Evolutionary conservation across 2,329 filamentous ascomycete genomes (phyloP).

Genomic region (Phoma sp.): DNA sequence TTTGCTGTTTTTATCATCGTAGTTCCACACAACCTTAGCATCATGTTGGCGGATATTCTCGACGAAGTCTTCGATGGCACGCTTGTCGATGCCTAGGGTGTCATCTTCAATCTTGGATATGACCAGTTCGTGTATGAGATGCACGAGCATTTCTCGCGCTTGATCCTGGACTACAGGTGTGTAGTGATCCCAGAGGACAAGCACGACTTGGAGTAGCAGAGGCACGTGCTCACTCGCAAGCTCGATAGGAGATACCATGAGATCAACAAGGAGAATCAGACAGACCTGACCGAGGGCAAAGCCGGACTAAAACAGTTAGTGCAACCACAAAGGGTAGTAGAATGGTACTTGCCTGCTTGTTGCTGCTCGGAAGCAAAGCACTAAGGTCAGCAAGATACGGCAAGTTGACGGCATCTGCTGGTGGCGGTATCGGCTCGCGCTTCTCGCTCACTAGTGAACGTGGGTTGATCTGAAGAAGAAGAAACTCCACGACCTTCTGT

Average conservation of each 20-base stretch:
- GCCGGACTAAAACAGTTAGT: conserved; percentile 62
- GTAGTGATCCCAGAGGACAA: conserved; percentile 97
- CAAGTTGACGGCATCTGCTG: conserved; percentile 75
- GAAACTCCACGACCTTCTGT: conserved; percentile 91
- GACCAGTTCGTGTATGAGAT: conserved; percentile 94
- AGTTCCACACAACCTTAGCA: conserved; percentile 85
- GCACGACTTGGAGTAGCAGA: conserved; percentile 85
- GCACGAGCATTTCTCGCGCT: conserved; percentile 95
- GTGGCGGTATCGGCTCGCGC: conserved; percentile 59
- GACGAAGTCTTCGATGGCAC: conserved; percentile 84
- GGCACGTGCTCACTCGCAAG: conserved; percentile 81
- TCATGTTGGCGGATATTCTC: conserved; percentile 87
- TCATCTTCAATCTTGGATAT: conserved; percentile 79
- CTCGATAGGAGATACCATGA: conserved; percentile 92
- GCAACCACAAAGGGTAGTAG: neutral
- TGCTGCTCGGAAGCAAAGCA: conserved; percentile 39
- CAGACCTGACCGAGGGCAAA: conserved; percentile 93
- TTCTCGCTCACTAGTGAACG: conserved; percentile 98
- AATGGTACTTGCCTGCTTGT: conserved; percentile 35
- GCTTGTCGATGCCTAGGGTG: conserved; percentile 69
- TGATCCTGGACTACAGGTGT: conserved; percentile 95
- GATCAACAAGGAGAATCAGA: conserved; percentile 89
- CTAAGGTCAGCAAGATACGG: conserved; percentile 80
- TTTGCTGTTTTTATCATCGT: conserved; percentile 88
- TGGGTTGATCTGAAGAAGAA: conserved; percentile 88